These are phyloP conservation scores for Taxillus chinensis DNA, from an alignment of 164 flowering plant genomes.

Conservation along the genomic window DNA sequence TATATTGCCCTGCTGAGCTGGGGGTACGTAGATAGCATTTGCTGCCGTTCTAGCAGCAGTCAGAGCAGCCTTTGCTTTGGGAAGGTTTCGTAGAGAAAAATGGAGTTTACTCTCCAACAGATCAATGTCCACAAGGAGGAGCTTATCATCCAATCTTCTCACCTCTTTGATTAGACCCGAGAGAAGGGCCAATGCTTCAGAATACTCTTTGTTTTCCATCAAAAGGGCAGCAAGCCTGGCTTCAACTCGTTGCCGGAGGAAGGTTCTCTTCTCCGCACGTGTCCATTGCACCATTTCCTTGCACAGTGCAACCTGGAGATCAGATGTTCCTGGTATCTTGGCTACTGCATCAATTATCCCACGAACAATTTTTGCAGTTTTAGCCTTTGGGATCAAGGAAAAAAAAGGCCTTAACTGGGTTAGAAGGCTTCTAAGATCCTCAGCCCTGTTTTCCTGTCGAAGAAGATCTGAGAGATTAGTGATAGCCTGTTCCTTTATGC, in stretches of 20 bases:
- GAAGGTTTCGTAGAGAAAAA: slow-evolving; percentile 49
- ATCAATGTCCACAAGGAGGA: slow-evolving; percentile 63
- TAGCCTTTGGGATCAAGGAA: slow-evolving; percentile 55
- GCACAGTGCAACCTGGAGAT: slow-evolving; percentile 59
- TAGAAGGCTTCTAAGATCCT: slow-evolving; percentile 53
- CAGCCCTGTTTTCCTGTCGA: slow-evolving; percentile 47
- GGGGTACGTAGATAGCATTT: slow-evolving; percentile 70
- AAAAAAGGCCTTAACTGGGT: slow-evolving; percentile 64
- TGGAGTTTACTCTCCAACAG: slow-evolving; percentile 63
- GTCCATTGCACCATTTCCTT: slow-evolving; percentile 68
- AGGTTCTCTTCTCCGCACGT: slow-evolving; percentile 54
- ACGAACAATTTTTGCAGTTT: slow-evolving; percentile 62
- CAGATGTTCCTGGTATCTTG: slow-evolving; percentile 56
- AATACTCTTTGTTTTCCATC: slow-evolving; percentile 50
- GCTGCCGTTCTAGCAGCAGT: slow-evolving; percentile 72
- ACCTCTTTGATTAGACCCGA: slow-evolving; percentile 52
- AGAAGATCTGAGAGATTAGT: slow-evolving; percentile 56
- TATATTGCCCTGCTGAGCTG: slow-evolving; percentile 65
- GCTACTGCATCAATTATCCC: slow-evolving; percentile 60
- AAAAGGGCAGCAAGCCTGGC: slow-evolving; percentile 62
- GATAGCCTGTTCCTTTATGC: slow-evolving; percentile 55
- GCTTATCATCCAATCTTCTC: slow-evolving; percentile 62
- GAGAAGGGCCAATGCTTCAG: slow-evolving; percentile 47
- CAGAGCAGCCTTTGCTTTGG: slow-evolving; percentile 66
- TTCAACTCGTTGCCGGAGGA: slow-evolving; percentile 55